phyloP scores from a whole-genome alignment of 1,284 basidiomycete species.

The Rhodotorula glutinis region DNA sequence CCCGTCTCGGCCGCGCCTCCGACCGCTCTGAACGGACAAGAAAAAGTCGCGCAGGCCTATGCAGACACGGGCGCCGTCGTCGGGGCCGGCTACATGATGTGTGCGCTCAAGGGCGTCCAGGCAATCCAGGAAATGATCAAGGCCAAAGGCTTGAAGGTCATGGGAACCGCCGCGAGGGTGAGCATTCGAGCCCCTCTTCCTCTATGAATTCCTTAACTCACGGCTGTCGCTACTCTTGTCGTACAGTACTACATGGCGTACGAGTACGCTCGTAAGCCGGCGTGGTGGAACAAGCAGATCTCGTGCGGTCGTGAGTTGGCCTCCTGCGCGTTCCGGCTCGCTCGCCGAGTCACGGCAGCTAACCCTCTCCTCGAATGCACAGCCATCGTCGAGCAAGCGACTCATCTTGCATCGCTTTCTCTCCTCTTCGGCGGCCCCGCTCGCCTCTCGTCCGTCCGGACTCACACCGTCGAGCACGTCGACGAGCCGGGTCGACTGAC shows the following conservation, averaged over 20 bases:
- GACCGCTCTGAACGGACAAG: constrained; percentile 25
- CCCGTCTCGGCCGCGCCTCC: constrained; percentile 40
- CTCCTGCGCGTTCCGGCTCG: neutral
- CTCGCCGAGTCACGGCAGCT: neutral
- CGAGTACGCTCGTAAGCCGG: constrained; percentile 58
- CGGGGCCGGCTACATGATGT: constrained; percentile 64
- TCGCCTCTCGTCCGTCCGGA: constrained; percentile 71
- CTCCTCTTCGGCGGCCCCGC: constrained; percentile 52
- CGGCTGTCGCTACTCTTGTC: too few relatives aligned
- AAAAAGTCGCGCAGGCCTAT: constrained; percentile 32
- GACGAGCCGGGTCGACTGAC: constrained; percentile 80
- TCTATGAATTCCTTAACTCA: too few relatives aligned
- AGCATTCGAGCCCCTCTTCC: constrained; percentile 63
- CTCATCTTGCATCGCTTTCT: constrained; percentile 45
- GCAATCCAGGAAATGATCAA: constrained; percentile 94
- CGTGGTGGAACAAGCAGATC: constrained; percentile 94
- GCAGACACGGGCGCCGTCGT: constrained; percentile 20
- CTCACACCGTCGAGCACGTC: constrained; percentile 84
- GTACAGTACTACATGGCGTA: constrained; percentile 61
- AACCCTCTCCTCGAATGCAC: neutral
- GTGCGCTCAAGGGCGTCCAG: constrained; percentile 88
- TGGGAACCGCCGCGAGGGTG: constrained; percentile 52
- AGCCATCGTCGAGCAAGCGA: constrained; percentile 46
- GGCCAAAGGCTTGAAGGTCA: constrained; percentile 87
- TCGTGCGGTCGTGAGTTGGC: constrained; percentile 41